A percentile compares a stretch with the other conserved stretches of the same genome.
Evolutionary conservation across 805 yeast species (phyloP).

Genomic region (Teunomyces stri): DNA sequence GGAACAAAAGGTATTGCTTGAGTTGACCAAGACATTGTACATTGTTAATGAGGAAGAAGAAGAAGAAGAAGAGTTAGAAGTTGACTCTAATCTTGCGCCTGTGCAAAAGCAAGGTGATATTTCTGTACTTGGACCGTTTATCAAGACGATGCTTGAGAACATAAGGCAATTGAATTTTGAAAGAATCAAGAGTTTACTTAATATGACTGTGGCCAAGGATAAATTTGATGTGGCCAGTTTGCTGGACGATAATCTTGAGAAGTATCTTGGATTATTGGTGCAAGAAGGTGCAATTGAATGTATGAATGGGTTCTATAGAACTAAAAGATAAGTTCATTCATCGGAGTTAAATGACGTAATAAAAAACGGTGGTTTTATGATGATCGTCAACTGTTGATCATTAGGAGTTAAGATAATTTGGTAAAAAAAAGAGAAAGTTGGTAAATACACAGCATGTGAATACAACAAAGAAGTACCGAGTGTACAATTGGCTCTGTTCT

Average conservation of each 20-base stretch:
- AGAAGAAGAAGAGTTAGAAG: background rate
- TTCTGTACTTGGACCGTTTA: conserved; percentile 40
- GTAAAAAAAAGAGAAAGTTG: too few species aligned
- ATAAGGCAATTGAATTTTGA: conserved; percentile 48
- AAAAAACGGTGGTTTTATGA: too few species aligned
- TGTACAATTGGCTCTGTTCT: too few species aligned
- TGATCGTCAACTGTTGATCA: too few species aligned
- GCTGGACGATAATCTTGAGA: conserved; percentile 41
- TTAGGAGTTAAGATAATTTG: too few species aligned
- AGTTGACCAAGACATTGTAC: conserved; percentile 31
- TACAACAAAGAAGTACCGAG: too few species aligned
- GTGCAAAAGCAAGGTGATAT: background rate
- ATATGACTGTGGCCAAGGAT: conserved; percentile 55
- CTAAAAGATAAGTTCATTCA: background rate
- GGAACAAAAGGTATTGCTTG: conserved; percentile 49
- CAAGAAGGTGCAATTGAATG: conserved; percentile 41
- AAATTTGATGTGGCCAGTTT: conserved; percentile 32
- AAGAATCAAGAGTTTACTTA: conserved; percentile 52
- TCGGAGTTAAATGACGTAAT: too few species aligned
- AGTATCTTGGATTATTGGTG: conserved; percentile 40
- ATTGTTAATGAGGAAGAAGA: conserved; percentile 37
- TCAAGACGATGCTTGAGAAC: conserved; percentile 56
- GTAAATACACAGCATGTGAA: too few species aligned
- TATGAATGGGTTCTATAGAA: conserved; percentile 28
- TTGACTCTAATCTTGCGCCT: background rate